A percentile compares a stretch with the other conserved stretches of the same genome.
phyloP scores from a whole-genome alignment of 139 green algal genomes.

The Medakamo hakoo region DNA sequence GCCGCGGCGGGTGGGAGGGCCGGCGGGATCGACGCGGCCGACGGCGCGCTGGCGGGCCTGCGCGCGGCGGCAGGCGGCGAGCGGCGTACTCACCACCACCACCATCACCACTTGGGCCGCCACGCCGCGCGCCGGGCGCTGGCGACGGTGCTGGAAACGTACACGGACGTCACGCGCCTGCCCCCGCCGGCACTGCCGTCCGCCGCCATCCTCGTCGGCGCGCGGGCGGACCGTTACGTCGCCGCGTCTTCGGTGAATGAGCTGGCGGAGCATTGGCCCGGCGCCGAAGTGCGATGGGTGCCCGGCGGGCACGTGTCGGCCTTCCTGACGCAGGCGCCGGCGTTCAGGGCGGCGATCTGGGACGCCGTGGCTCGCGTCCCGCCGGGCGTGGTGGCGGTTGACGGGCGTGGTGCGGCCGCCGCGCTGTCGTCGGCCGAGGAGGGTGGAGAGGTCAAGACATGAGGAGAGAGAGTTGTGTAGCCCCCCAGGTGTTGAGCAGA shows the following conservation, averaged over 20 bases:
- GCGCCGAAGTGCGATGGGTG: conserved; percentile 35
- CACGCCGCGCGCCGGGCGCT: conserved; percentile 17
- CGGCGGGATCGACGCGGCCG: background rate
- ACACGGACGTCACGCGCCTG: conserved; percentile 61
- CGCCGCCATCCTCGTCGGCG: conserved; percentile 56
- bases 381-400: no score
- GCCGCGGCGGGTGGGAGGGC: conserved; percentile 4
- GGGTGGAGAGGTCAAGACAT: no score
- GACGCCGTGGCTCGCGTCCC: conserved; percentile 19
- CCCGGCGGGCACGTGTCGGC: conserved; percentile 53
- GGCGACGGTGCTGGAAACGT: conserved; percentile 55
- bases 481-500: no score
- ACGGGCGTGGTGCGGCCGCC: no score
- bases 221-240: conserved; percentile 62
- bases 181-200: conserved; percentile 31
- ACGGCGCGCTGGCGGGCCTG: conserved; percentile 2
- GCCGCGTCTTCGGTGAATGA: conserved; percentile 5
- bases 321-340: conserved; percentile 55
- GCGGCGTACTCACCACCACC: no score
- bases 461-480: no score
- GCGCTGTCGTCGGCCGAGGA: no score
- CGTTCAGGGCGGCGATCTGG: conserved; percentile 25
- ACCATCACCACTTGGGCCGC: no score
- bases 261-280: conserved; percentile 43
- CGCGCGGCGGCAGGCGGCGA: background rate